Evolutionary conservation across 768 basidiomycete species (phyloP), one percentile per base, ranked within the genome.

Genomic region (Termitomyces sp.): DNA sequence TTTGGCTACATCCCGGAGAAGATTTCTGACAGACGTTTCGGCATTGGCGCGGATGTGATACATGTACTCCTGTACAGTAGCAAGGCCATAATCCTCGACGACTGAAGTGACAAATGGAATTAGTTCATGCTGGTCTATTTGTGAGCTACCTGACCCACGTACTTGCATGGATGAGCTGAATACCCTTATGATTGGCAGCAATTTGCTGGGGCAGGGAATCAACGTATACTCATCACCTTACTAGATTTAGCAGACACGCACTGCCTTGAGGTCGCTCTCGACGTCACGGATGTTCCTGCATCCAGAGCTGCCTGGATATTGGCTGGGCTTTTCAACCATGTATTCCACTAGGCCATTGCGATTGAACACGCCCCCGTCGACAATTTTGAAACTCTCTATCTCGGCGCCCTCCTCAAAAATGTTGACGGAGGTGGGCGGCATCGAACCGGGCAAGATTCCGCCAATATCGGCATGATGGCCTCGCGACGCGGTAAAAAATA

Each of bases 391-490:
- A 67, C 88, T 88, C 63, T 86, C 81, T 50, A 98, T 88, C 64
- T 94, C 83, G 0, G 95, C 96, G 19, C 95, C 95, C 68, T 98
- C 95, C 68, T 98, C 90, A 64, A 91, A 95, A 43, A 97, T 88
- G 59, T 83, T 93, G 61, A 88, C 87, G 11, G 88, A 89, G 2
- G 91, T 94, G 0, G 96, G 94, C 0, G 95, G 95, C 95, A 98
- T 98, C 37, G 90, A 94, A 1, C 91, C 93, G 6, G 94, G 92
- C 2, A 93, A 77, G 60, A 96, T 94, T 0, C 94, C 94, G 1
- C 94, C 93, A 59, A 94, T 90, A 72, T 96, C 94, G 4, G 93
- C 92, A 70, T 97, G 94, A 68, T 98, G 94, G 0, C 92, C 94
- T 51, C 95, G 81, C 12, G 93, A 94, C 14, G 94, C 95, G 8